Percentiles rank a stretch among this genome's conserved stretches.
These are phyloP conservation scores for Fomitopsis schrenkii DNA, from an alignment of 1,284 basidiomycete genomes.

Conservation along the genomic window DNA sequence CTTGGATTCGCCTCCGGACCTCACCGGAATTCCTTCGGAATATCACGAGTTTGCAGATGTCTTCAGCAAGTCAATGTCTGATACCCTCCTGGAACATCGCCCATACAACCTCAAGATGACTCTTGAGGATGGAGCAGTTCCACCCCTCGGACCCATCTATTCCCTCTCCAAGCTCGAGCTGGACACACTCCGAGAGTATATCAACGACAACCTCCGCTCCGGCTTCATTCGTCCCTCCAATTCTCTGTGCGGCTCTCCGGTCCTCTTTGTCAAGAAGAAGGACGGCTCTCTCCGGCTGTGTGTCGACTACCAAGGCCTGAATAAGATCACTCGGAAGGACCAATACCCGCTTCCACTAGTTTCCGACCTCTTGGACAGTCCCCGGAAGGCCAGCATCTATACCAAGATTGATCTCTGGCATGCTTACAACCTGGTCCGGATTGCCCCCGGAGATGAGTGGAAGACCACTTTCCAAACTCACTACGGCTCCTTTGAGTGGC, in stretches of 20 bases:
- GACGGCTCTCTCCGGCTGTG: constrained; percentile 34
- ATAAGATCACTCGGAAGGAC: constrained; percentile 18
- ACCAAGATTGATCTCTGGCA: neutral
- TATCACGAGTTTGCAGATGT: neutral
- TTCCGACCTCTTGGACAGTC: constrained; percentile 3
- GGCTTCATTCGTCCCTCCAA: constrained; percentile 31
- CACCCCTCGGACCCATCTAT: constrained; percentile 19
- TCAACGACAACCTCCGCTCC: constrained; percentile 14
- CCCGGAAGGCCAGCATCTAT: neutral
- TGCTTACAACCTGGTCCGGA: neutral
- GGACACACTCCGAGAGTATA: constrained; percentile 24
- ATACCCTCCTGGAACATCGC: constrained; percentile 10
- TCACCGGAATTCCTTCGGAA: no score
- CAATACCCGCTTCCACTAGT: constrained; percentile 7
- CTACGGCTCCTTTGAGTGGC: constrained; percentile 8
- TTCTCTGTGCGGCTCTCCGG: constrained; percentile 32
- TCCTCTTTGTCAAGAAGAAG: constrained; percentile 45
- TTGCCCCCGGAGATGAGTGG: neutral
- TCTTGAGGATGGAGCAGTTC: constrained; percentile 11
- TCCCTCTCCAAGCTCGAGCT: constrained; percentile 20
- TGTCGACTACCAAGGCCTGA: constrained; percentile 41
- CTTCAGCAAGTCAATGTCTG: constrained; percentile 9
- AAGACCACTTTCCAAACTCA: constrained; percentile 7
- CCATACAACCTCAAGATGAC: constrained; percentile 11
- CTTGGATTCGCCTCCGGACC: no score